Evolutionary conservation across 2,329 filamentous ascomycete genomes (phyloP).

Genomic region (Cladosporium phlei): DNA sequence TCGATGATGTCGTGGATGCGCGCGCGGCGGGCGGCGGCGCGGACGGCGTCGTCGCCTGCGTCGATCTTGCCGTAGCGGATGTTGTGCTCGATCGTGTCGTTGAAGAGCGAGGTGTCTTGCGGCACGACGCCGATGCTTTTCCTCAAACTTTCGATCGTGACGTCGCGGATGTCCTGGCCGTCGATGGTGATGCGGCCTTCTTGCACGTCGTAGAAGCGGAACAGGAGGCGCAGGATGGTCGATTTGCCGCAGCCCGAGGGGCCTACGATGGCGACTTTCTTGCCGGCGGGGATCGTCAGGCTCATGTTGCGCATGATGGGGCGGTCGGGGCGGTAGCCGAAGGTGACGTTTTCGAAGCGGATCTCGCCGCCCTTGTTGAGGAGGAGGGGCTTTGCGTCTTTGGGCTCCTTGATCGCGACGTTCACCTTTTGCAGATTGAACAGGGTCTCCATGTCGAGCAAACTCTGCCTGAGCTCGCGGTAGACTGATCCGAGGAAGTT

Average conservation of each 20-base stretch:
- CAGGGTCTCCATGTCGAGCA: conserved; percentile 96
- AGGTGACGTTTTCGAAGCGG: conserved; percentile 88
- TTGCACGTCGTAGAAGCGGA: conserved; percentile 90
- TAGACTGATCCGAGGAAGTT: conserved; percentile 99
- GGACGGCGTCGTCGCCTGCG: conserved; percentile 67
- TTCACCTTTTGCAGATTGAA: conserved; percentile 98
- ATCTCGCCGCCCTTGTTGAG: conserved; percentile 81
- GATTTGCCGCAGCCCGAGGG: conserved; percentile 96
- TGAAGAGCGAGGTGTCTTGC: conserved; percentile 95
- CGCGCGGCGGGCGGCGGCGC: conserved; percentile 73
- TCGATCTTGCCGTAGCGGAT: conserved; percentile 85
- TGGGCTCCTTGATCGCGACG: conserved; percentile 72
- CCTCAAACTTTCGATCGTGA: conserved; percentile 76
- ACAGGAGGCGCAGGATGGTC: conserved; percentile 82
- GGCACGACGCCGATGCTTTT: conserved; percentile 89
- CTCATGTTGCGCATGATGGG: conserved; percentile 81
- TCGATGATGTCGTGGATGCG: conserved; percentile 78
- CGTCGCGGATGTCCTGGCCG: conserved; percentile 81
- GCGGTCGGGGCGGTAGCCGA: conserved; percentile 82
- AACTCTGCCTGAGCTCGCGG: conserved; percentile 85
- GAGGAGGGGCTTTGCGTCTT: conserved; percentile 66
- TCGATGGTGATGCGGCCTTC: conserved; percentile 83
- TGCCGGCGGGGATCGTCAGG: conserved; percentile 87
- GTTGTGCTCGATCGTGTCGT: conserved; percentile 92
- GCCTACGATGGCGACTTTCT: conserved; percentile 93